Percentiles rank a stretch among this genome's conserved stretches.
These are phyloP conservation scores for Microdochium nivale DNA, from an alignment of 2,329 filamentous ascomycete genomes.

Conservation along the genomic window DNA sequence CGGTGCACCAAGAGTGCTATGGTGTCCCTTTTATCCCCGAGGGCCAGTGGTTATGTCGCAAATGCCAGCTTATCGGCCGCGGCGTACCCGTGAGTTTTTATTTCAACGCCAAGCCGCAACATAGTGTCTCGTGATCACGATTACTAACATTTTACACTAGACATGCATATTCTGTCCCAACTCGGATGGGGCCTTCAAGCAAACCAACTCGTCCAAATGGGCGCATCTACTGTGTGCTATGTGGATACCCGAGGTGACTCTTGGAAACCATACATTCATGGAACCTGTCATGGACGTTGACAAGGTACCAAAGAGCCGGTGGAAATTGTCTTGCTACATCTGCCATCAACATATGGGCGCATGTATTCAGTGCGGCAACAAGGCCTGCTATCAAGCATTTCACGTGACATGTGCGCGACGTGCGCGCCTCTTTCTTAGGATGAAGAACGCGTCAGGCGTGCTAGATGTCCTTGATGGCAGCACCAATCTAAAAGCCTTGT, in stretches of 20 bases:
- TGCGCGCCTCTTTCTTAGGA: constrained; percentile 82
- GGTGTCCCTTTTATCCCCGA: constrained; percentile 98
- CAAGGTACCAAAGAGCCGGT: constrained; percentile 89
- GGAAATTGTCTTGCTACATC: constrained; percentile 92
- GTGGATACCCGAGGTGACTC: constrained; percentile 95
- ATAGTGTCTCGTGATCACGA: constrained; percentile 6
- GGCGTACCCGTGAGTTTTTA: constrained; percentile 63
- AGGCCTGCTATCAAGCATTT: constrained; percentile 93
- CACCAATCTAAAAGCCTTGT: constrained; percentile 86
- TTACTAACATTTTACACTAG: constrained; percentile 24
- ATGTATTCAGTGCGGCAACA: constrained; percentile 97
- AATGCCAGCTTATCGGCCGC: constrained; percentile 90
- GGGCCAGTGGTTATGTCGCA: constrained; percentile 95
- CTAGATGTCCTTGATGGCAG: constrained; percentile 70
- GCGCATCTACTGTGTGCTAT: constrained; percentile 93
- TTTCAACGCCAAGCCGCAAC: not conserved
- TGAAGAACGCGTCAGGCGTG: constrained; percentile 85
- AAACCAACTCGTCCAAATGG: constrained; percentile 95
- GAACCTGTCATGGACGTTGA: constrained; percentile 97
- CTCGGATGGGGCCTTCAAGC: constrained; percentile 95
- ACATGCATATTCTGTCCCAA: constrained; percentile 99
- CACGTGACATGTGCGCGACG: constrained; percentile 92
- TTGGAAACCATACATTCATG: constrained; percentile 96
- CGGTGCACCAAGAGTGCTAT: constrained; percentile 98
- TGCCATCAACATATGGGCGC: constrained; percentile 97